Evolutionary conservation across 2,329 filamentous ascomycete genomes (phyloP), one percentile per base, ranked within the genome.

Genomic region (Alternaria dauci): DNA sequence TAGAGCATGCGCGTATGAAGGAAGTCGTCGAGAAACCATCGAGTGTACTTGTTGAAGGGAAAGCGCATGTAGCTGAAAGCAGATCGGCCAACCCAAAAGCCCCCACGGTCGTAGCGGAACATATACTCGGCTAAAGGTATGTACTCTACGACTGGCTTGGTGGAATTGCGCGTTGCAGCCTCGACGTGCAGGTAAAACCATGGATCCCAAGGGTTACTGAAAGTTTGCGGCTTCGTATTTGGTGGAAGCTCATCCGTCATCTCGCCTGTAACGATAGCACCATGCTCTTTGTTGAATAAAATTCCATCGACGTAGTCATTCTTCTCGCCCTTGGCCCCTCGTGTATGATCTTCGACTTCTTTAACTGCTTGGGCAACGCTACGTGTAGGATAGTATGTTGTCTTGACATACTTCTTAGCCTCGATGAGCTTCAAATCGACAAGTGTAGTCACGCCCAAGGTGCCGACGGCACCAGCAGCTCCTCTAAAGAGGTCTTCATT

Each of bases 41-140:
- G 84, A 0, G 88, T 91, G 66, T 86, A 75, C 36, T 84, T 81
- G 79, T 89, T 91, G 77, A 90, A 90, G 0, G 89, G 89, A 48
- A 80, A 85, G 36, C 84, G 71, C 75, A 91, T 90, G 76, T 91
- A 91, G 23, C 79, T 75, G 76, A 89, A 91, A 2, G 88, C 86
- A 58, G 88, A 86, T 23, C 79, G 79, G 9, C 86, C 89, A 4
- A 86, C 86, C 89, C 89, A 91, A 78, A 91, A 91, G 3, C 85
- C 88, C 47, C 88, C 89, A 36, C 89, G 84, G 73, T 91, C 88
- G 77, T 90, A 91, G 16, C 89, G 85, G 77, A 91, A 91, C 60
- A 91, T 84, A 75, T 91, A 91, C 70, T 91, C 89, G 2, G 79
- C 78, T 0, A 91, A 67, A 0, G 88, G 88, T 2, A 91, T 83